Conservation (phyloP, 768 basidiomycete genomes). For the Phylloporus arenicola region DNA sequence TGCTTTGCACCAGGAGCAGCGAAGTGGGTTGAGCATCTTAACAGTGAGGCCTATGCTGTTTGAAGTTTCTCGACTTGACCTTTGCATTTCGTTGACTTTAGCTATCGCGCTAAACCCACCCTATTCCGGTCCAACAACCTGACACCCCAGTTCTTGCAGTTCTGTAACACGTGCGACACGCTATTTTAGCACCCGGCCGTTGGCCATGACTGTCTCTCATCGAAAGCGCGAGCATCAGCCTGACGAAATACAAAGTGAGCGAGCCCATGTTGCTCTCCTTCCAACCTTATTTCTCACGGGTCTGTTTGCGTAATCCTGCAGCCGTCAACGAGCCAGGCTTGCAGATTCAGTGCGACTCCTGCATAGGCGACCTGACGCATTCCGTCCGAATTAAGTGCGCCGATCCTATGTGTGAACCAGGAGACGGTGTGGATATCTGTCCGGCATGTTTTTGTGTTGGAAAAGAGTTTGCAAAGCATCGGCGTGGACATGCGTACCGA, state of each 20-base stretch:
- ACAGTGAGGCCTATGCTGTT: not conserved
- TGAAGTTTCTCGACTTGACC: not conserved
- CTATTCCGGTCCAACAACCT: not conserved
- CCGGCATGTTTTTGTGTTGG: constrained; percentile 89
- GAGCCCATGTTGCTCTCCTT: not conserved
- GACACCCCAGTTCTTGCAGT: not conserved
- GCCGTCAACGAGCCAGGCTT: constrained; percentile 78
- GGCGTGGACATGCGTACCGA: constrained; percentile 82
- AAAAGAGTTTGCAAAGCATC: constrained; percentile 82
- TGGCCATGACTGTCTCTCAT: constrained; percentile 58
- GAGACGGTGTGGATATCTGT: constrained; percentile 88
- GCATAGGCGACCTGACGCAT: constrained; percentile 86
- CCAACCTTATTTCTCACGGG: constrained; percentile 25
- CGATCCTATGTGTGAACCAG: constrained; percentile 64
- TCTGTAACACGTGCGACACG: not conserved
- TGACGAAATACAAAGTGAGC: constrained; percentile 61
- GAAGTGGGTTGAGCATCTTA: not conserved
- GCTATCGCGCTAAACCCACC: not conserved
- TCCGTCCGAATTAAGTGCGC: constrained; percentile 97
- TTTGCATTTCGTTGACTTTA: not conserved
- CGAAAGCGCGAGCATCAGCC: constrained; percentile 59
- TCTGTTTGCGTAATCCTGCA: constrained; percentile 30
- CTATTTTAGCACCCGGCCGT: not conserved
- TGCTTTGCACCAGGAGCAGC: not conserved
- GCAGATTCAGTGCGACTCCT: constrained; percentile 80